Evolutionary conservation across 345 rosid genomes (phyloP).

Genomic region (Angophora floribunda): DNA sequence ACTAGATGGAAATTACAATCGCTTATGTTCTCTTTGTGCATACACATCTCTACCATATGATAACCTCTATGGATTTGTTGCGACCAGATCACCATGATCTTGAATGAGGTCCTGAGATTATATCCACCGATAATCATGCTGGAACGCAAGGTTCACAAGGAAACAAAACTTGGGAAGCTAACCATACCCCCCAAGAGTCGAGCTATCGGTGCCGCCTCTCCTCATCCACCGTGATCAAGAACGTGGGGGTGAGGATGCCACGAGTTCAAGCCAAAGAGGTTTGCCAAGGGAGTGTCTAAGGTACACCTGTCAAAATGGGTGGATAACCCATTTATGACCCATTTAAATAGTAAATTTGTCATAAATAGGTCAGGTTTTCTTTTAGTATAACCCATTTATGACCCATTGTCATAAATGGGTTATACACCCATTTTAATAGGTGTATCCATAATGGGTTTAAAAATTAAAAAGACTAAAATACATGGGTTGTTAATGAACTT

Average conservation of each 20-base stretch:
- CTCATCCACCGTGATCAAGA: conserved; percentile 44
- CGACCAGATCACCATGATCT: conserved; percentile 28
- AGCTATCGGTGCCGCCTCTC: conserved; percentile 21
- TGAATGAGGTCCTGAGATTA: conserved; percentile 49
- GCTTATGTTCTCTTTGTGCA: background rate
- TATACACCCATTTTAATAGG: too few relatives aligned
- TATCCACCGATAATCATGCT: conserved; percentile 42
- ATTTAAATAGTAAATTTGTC: too few relatives aligned
- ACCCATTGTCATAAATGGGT: too few relatives aligned
- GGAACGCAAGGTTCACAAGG: conserved; percentile 23
- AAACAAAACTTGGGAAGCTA: conserved; percentile 41
- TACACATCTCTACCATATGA: background rate
- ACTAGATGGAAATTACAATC: background rate
- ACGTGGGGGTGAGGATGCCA: conserved; percentile 56
- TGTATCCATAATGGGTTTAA: too few relatives aligned
- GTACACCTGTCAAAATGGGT: too few relatives aligned
- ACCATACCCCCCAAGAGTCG: conserved; percentile 42
- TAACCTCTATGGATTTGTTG: background rate
- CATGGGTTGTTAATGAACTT: too few relatives aligned
- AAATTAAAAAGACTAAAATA: too few relatives aligned
- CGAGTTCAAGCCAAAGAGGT: conserved; percentile 59
- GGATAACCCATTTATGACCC: too few relatives aligned
- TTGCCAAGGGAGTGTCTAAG: conserved; percentile 46
- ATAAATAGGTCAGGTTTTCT: too few relatives aligned
- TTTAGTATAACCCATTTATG: too few relatives aligned